Evolutionary conservation across 768 basidiomycete genomes (phyloP), one percentile per base, ranked within the genome.

Genomic region (Coprinopsis sp.): DNA sequence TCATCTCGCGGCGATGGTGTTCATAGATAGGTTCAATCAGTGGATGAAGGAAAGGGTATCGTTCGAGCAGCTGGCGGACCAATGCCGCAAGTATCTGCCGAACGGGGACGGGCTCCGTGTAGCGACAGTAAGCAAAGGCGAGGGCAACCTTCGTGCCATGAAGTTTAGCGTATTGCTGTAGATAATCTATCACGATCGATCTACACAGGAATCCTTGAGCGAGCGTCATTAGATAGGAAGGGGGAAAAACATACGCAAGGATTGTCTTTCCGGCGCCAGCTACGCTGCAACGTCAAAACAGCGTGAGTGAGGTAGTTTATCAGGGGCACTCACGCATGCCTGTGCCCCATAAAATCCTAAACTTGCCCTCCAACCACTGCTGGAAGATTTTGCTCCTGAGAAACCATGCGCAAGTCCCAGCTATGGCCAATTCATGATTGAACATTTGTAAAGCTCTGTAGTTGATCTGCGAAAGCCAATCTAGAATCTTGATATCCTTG

Each of bases 201-300:
- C 44, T 46, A n/a, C 11, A 34, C 8, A 14, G 34, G 22, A 13
- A 16, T 29, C 25, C 14, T 4, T 6, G 6, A 8, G 8, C 14
- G 33, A n/a, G n/a, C n/a, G n/a, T n/a, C n/a, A n/a, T n/a, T n/a
- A 19, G 22, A 33, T 8, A 29, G 14, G 25, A 3, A 12, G 21
- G 28, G 24, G 33, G n/a, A 21, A 6, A 25, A 14, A 33, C 44
- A 3, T 19, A 46, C 44, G 44, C 18, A 3, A 46, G 13, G 4
- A 46, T 18, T 10, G 44, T 46, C 18, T 46, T 46, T 3, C 44
- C 44, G 16, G 44, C 16, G 19, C 44, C 44, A 46, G 44, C 44
- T 46, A 27, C n/a, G n/a, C n/a, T n/a, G n/a, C n/a, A n/a, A n/a
- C n/a, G n/a, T n/a, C n/a, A n/a, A n/a, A n/a, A n/a, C n/a, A n/a